Base-by-base conservation (phyloP, 306 rosid species). In the Glycine latifolia region DNA sequence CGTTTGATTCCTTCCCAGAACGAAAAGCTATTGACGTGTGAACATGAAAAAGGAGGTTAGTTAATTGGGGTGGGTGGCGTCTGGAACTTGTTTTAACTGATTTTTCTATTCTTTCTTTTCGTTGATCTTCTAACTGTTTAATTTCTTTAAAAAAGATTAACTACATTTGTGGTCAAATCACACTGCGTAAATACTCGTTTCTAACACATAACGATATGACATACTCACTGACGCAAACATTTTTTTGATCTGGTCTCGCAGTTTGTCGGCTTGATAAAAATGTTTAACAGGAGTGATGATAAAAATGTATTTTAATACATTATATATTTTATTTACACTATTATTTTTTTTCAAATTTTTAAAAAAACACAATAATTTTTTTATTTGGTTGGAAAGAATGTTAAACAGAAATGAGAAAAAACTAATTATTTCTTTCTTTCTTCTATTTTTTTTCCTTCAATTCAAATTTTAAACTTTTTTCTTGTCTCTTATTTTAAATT, bases 161-260 rank as follows among this genome's bases (percentile, higher is more conserved):
- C 39, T 17, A 13, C 17, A 8, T 53, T 17, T 67, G 7, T 52
- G 69, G 76, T 70, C 77, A 70, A 79, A 26, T 53, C 16, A 0
- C 1, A 17, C 3, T 70, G 15, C 11, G 37, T 37, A 37, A 61
- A 2, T 48, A 60, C 56, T 49, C 78, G 79, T 14, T 60, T 5
- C 55, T 2, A 60, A 7, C 44, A 39, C 15, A 49, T 1, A 31
- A 1, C 50, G 71, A 35, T 49, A 26, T 81, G 79, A 81, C 84
- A 81, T 72, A 39, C 39, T 62, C 58, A 37, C 58, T 50, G 37
- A 81, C 66, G 79, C 74, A 73, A 72, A 60, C 7, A 8, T n/a
- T 15, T 62, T 10, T 17, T 20, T 35, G 10, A 6, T n/a, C 70
- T 15, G 41, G 31, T 10, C 83, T 6, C 54, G 3, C 3, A 3